Conservation (phyloP, 2,329 filamentous ascomycete species). For the Metarhizium guizhouense region DNA sequence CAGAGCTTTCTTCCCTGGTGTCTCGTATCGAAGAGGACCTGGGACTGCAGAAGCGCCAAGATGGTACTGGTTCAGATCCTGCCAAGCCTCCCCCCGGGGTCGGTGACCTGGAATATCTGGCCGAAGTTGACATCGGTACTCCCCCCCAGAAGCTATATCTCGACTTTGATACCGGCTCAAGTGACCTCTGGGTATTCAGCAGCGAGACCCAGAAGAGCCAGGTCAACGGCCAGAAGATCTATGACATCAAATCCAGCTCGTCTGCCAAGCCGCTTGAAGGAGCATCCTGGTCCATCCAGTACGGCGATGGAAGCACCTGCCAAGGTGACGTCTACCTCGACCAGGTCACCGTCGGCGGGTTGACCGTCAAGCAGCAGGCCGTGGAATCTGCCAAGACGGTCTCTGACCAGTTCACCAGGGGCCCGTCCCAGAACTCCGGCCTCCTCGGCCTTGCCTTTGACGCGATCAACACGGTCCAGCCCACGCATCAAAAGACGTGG, state of each 20-base stretch:
- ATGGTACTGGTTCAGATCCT: constrained; percentile 7
- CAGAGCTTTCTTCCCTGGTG: constrained; percentile 3
- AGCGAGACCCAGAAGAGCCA: constrained; percentile 29
- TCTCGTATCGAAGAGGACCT: neutral
- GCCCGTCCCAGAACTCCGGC: constrained; percentile 31
- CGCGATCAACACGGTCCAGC: constrained; percentile 31
- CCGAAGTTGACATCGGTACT: constrained; percentile 11
- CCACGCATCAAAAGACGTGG: constrained; percentile 32
- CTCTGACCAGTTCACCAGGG: constrained; percentile 28
- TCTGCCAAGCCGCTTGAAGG: constrained; percentile 28
- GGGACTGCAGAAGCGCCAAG: neutral
- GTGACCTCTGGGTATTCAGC: constrained; percentile 27
- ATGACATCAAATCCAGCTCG: constrained; percentile 26
- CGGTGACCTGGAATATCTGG: constrained; percentile 8
- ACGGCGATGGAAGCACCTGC: constrained; percentile 33
- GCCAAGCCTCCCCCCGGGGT: constrained; percentile 5
- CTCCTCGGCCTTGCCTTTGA: constrained; percentile 35
- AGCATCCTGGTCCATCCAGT: constrained; percentile 31
- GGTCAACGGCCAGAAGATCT: constrained; percentile 29
- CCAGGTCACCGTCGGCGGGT: constrained; percentile 30
- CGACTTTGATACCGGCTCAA: constrained; percentile 15
- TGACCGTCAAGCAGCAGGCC: constrained; percentile 30
- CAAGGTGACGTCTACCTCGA: constrained; percentile 35
- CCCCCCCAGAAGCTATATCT: constrained; percentile 10
- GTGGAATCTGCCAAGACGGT: constrained; percentile 33